These are phyloP conservation scores for Xylaria sp. DNA, from an alignment of 2,329 filamentous ascomycete genomes.

Conservation along the genomic window DNA sequence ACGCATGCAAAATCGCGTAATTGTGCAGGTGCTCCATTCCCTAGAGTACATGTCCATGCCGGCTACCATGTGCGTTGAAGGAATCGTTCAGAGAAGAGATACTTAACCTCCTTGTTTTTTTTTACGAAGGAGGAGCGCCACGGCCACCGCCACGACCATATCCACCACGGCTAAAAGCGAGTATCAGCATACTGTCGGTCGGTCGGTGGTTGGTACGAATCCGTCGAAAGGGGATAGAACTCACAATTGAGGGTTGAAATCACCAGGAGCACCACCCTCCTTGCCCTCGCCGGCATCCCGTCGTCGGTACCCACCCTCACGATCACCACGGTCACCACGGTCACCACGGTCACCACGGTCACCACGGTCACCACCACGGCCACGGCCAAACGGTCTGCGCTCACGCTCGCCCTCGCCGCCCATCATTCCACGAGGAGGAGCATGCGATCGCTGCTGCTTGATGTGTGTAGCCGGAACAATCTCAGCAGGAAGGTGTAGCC, in stretches of 20 bases:
- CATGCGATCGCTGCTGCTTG: slow-evolving; percentile 99
- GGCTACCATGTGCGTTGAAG: slow-evolving; percentile 42
- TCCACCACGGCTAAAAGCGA: slow-evolving; percentile 72
- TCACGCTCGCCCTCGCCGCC: slow-evolving; percentile 84
- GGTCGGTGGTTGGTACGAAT: background rate
- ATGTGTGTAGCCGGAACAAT: slow-evolving; percentile 99
- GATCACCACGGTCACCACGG: no score
- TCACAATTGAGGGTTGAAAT: slow-evolving; percentile 91
- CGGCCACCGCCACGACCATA: slow-evolving; percentile 90
- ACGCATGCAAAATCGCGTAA: slow-evolving; percentile 54
- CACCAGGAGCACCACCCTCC: slow-evolving; percentile 89
- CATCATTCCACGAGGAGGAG: slow-evolving; percentile 98
- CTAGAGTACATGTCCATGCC: slow-evolving; percentile 45
- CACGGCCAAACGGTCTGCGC: slow-evolving; percentile 82
- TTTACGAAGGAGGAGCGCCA: slow-evolving; percentile 74
- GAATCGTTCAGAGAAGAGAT: slow-evolving; percentile 48
- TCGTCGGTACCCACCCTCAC: slow-evolving; percentile 90
- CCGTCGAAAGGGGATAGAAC: slow-evolving; percentile 43
- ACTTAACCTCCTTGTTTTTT: slow-evolving; percentile 52
- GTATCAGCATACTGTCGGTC: slow-evolving; percentile 22
- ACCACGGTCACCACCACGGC: slow-evolving; percentile 70
- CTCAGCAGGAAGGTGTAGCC: slow-evolving; percentile 99
- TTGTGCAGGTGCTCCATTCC: slow-evolving; percentile 51
- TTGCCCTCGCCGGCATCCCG: slow-evolving; percentile 86
- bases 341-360: no score